phyloP scores from a whole-genome alignment of 2,329 filamentous ascomycete genomes.

The Colletotrichum karsti region DNA sequence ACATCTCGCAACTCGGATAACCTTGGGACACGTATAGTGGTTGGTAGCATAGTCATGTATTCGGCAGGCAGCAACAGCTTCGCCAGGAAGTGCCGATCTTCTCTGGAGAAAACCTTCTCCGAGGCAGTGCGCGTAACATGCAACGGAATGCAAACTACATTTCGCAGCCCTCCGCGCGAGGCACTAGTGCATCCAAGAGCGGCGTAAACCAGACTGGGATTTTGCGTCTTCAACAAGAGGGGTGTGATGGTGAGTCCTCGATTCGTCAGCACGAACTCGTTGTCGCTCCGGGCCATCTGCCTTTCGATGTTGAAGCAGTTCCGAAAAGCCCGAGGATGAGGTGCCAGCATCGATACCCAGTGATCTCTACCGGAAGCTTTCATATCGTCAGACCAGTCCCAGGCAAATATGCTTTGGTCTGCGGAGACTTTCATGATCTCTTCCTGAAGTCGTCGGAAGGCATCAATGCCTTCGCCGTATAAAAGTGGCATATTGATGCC shows the following conservation, averaged over 20 bases:
- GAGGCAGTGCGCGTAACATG: no score
- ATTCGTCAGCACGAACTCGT: not conserved
- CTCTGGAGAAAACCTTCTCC: no score
- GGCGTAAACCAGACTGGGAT: not conserved
- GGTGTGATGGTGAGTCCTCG: not conserved
- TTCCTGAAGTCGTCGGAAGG: constrained; percentile 31
- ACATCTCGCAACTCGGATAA: no score
- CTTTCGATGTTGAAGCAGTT: not conserved
- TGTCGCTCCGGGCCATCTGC: not conserved
- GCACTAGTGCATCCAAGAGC: not conserved
- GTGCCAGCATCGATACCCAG: not conserved
- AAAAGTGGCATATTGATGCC: constrained; percentile 35
- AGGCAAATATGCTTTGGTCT: not conserved
- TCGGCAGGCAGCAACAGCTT: no score
- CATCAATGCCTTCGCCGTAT: constrained; percentile 34
- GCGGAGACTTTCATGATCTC: not conserved
- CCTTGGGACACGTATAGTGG: no score
- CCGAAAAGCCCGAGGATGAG: not conserved
- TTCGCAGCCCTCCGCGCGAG: no score
- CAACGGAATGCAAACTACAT: no score
- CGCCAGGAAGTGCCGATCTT: no score
- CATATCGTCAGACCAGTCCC: not conserved
- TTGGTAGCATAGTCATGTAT: no score
- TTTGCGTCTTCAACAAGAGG: not conserved
- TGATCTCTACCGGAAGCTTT: not conserved